Evolutionary conservation across 148 eudicot species (phyloP).

Genomic region (Drosera capensis): DNA sequence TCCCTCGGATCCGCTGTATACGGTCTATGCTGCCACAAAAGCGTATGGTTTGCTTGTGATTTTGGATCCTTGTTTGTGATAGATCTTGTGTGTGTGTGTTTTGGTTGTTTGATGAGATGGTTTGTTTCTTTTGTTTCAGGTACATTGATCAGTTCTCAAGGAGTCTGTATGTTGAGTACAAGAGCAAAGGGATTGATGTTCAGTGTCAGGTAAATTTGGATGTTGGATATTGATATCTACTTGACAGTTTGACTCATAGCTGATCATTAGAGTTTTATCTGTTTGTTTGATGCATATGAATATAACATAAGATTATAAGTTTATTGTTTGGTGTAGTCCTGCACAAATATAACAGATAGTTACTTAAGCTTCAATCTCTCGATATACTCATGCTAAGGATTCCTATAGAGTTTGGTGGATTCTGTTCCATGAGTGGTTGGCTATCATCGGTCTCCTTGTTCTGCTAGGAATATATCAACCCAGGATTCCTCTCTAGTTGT

Average conservation of each 20-base stretch:
- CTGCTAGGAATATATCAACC: too few species aligned
- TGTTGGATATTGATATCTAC: too few species aligned
- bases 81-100: background rate
- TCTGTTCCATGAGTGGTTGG: too few species aligned
- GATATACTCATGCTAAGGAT: too few species aligned
- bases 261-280: background rate
- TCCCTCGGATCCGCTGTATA: conserved; percentile 55
- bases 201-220: conserved; percentile 49
- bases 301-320: too few species aligned
- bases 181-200: conserved; percentile 57
- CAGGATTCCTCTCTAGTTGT: too few species aligned
- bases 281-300: background rate
- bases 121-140: conserved; percentile 15
- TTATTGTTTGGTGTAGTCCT: too few species aligned
- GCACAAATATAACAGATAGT: too few species aligned
- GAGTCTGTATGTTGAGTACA: conserved; percentile 46
- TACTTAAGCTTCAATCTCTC: too few species aligned
- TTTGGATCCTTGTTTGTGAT: background rate
- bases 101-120: background rate
- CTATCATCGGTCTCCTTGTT: too few species aligned
- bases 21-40: conserved; percentile 60
- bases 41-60: conserved; percentile 19
- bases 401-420: too few species aligned
- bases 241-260: too few species aligned
- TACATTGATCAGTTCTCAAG: conserved; percentile 46